Percentiles rank a stretch among this genome's conserved stretches.
phyloP scores from a whole-genome alignment of 1,139 yeast genomes.

The Candida pseudocylindracea region DNA sequence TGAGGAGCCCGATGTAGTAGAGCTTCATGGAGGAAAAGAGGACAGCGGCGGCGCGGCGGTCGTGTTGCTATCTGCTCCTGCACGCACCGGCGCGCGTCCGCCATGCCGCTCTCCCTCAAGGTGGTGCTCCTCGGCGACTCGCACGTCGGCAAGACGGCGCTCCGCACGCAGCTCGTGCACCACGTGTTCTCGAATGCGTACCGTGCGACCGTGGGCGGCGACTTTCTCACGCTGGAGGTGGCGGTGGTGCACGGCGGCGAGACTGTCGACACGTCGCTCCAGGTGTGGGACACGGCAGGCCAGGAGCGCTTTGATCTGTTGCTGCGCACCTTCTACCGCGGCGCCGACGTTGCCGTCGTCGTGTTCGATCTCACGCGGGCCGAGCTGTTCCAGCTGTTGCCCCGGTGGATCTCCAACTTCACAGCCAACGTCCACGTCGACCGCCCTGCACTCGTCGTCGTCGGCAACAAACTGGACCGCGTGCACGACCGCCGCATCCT shows the following conservation, averaged over 20 bases:
- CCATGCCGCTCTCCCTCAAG: constrained; percentile 10
- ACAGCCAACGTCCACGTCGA: constrained; percentile 25
- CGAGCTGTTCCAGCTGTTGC: constrained; percentile 25
- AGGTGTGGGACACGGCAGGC: constrained; percentile 50
- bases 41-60: neutral
- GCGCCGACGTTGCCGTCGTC: constrained; percentile 33
- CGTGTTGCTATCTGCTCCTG: no score
- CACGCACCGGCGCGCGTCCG: neutral
- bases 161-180: constrained; percentile 34
- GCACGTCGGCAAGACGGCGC: constrained; percentile 41
- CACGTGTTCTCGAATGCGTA: constrained; percentile 35
- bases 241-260: constrained; percentile 1
- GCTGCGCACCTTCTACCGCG: constrained; percentile 35
- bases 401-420: constrained; percentile 29
- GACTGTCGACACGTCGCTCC: constrained; percentile 11
- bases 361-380: constrained; percentile 36
- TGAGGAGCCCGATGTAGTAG: constrained; percentile 70
- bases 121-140: constrained; percentile 37
- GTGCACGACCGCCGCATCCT: constrained; percentile 16
- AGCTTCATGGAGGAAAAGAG: constrained; percentile 38
- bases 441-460: constrained; percentile 25
- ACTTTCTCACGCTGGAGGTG: constrained; percentile 26
- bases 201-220: constrained; percentile 42
- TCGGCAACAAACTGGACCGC: constrained; percentile 31
- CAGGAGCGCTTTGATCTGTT: constrained; percentile 42